phyloP scores from a whole-genome alignment of 2,329 filamentous ascomycete species.

The Zopfia rhizophila region DNA sequence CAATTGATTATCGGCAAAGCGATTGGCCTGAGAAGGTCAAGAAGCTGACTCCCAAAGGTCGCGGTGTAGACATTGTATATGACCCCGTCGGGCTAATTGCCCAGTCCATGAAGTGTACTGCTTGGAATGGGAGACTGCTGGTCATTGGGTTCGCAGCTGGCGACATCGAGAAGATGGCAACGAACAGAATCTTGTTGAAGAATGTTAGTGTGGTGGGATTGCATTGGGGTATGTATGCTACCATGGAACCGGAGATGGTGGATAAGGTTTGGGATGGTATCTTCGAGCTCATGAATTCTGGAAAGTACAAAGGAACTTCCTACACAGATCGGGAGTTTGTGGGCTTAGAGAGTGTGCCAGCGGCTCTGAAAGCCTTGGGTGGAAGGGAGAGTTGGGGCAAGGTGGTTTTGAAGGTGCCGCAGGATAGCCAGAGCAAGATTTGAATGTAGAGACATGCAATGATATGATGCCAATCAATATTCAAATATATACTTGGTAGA shows the following conservation, averaged over 20 bases:
- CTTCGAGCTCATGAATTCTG: slow-evolving; percentile 77
- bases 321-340: slow-evolving; percentile 85
- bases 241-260: slow-evolving; percentile 76
- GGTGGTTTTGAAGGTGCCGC: slow-evolving; percentile 87
- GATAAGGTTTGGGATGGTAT: slow-evolving; percentile 83
- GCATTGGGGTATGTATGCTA: slow-evolving; percentile 89
- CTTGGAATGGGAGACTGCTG: slow-evolving; percentile 90
- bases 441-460: too few species aligned
- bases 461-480: too few species aligned
- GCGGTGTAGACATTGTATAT: slow-evolving; percentile 91
- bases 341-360: slow-evolving; percentile 81
- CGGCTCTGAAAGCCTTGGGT: slow-evolving; percentile 80
- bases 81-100: slow-evolving; percentile 94
- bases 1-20: slow-evolving; percentile 76
- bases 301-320: slow-evolving; percentile 83
- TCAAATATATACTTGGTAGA: too few species aligned
- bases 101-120: slow-evolving; percentile 86
- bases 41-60: slow-evolving; percentile 76
- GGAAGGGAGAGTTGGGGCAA: slow-evolving; percentile 93
- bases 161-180: slow-evolving; percentile 87
- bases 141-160: slow-evolving; percentile 91
- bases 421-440: slow-evolving; percentile 57
- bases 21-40: slow-evolving; percentile 76
- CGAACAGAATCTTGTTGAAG: slow-evolving; percentile 93
- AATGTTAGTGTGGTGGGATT: slow-evolving; percentile 91